These are phyloP conservation scores for Termitomyces sp. DNA, from an alignment of 768 basidiomycete genomes.

Conservation along the genomic window DNA sequence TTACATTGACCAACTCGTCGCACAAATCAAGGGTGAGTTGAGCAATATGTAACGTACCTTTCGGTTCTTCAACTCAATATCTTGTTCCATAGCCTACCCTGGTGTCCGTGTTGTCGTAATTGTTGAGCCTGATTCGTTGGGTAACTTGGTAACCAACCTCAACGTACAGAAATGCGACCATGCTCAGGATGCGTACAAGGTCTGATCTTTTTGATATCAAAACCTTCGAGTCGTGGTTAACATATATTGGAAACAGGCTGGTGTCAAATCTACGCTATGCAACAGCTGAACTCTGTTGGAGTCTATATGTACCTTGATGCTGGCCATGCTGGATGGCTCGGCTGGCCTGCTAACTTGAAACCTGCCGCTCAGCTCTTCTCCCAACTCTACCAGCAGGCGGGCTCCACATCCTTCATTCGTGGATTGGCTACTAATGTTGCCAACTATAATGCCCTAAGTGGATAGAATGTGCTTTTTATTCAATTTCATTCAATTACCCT, in stretches of 20 bases:
- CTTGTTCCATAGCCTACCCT: constrained; percentile 39
- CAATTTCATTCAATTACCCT: constrained; percentile 21
- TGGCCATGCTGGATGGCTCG: constrained; percentile 64
- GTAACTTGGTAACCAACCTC: constrained; percentile 67
- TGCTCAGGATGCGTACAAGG: constrained; percentile 52
- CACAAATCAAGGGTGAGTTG: constrained; percentile 45
- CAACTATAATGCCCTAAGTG: constrained; percentile 41
- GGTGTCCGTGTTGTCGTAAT: constrained; percentile 61
- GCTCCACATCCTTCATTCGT: constrained; percentile 49
- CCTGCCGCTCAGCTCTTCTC: constrained; percentile 56
- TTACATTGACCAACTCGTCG: constrained; percentile 62
- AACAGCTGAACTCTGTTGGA: constrained; percentile 49
- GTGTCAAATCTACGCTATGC: constrained; percentile 53
- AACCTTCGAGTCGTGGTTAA: not conserved
- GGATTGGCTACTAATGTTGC: constrained; percentile 59
- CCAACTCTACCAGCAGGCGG: constrained; percentile 44
- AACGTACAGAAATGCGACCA: constrained; percentile 51
- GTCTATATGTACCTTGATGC: constrained; percentile 63
- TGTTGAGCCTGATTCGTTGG: constrained; percentile 65
- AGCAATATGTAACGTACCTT: not conserved
- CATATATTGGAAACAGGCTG: constrained; percentile 23
- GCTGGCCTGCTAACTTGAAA: constrained; percentile 60
- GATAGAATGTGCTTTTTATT: not conserved
- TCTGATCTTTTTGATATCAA: constrained; percentile 9
- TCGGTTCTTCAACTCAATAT: not conserved